These are phyloP conservation scores for Xylaria multiplex DNA, from an alignment of 2,329 filamentous ascomycete species.

Conservation along the genomic window DNA sequence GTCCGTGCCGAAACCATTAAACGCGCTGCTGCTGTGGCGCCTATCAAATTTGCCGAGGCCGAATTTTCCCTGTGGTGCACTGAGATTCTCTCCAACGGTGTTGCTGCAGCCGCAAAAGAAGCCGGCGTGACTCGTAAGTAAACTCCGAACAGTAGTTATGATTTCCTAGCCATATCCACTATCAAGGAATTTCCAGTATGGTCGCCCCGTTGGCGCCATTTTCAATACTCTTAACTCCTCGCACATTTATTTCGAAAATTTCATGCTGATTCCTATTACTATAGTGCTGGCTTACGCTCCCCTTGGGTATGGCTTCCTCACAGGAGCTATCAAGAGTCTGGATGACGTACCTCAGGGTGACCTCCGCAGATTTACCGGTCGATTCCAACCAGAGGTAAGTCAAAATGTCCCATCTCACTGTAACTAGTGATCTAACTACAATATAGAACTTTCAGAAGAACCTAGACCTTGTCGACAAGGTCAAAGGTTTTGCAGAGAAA, in stretches of 20 bases:
- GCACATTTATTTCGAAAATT: no score
- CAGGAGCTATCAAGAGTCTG: conserved; percentile 59
- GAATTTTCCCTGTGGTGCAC: conserved; percentile 63
- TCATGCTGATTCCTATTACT: no score
- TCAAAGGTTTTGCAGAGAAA: conserved; percentile 60
- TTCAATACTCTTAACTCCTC: no score
- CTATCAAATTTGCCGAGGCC: conserved; percentile 59
- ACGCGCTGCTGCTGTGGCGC: conserved; percentile 62
- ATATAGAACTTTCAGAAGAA: conserved; percentile 63
- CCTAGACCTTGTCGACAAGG: conserved; percentile 58
- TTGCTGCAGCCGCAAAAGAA: background rate
- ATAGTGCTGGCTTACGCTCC: conserved; percentile 61
- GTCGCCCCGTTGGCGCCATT: no score
- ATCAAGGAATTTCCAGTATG: no score
- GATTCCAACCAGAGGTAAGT: conserved; percentile 13
- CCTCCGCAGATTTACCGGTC: conserved; percentile 58
- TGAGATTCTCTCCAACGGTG: conserved; percentile 65
- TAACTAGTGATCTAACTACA: no score
- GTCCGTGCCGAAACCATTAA: conserved; percentile 49
- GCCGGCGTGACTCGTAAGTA: no score
- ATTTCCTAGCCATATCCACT: no score
- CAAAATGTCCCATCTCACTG: no score
- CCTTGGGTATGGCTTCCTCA: conserved; percentile 67
- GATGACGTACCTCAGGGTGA: conserved; percentile 61
- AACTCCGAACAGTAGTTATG: no score